Evolutionary conservation across 2,329 filamentous ascomycete genomes (phyloP).

Genomic region (Aspergillus sp.): DNA sequence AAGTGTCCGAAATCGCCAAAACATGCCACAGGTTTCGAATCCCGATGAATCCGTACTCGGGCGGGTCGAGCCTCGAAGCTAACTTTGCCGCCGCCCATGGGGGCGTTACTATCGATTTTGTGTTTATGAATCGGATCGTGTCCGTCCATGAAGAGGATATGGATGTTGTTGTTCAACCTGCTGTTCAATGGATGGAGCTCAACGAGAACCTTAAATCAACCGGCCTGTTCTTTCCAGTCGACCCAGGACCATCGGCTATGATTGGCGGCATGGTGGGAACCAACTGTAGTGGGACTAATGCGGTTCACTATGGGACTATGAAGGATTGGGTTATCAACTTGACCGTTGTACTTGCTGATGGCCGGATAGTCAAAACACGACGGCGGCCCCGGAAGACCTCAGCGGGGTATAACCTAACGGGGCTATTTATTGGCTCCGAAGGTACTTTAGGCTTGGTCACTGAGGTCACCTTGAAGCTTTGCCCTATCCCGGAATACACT

Average conservation of each 20-base stretch:
- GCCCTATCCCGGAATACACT: slow-evolving; percentile 61
- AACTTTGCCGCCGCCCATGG: no score
- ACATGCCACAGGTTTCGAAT: no score
- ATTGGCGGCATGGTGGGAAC: slow-evolving; percentile 65
- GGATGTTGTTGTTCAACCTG: no score
- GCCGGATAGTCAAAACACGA: slow-evolving; percentile 67
- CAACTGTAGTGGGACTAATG: slow-evolving; percentile 64
- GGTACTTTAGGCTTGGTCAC: slow-evolving; percentile 71
- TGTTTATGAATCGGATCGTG: no score
- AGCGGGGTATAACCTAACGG: slow-evolving; percentile 70
- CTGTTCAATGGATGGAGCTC: no score
- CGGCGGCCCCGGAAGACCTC: slow-evolving; percentile 66
- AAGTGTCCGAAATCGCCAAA: no score
- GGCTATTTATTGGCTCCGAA: slow-evolving; percentile 68
- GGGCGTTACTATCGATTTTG: no score
- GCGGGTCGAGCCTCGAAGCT: no score
- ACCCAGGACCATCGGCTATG: slow-evolving; percentile 64
- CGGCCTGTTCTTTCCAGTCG: no score
- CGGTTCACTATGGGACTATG: slow-evolving; percentile 70
- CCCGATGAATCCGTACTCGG: no score
- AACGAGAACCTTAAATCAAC: no score
- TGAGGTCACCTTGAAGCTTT: slow-evolving; percentile 68
- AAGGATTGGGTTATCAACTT: slow-evolving; percentile 72
- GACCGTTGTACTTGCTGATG: slow-evolving; percentile 69
- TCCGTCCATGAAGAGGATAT: no score